phyloP scores from a whole-genome alignment of 2,329 filamentous ascomycete genomes.

The Penicillium psychrosexuale region DNA sequence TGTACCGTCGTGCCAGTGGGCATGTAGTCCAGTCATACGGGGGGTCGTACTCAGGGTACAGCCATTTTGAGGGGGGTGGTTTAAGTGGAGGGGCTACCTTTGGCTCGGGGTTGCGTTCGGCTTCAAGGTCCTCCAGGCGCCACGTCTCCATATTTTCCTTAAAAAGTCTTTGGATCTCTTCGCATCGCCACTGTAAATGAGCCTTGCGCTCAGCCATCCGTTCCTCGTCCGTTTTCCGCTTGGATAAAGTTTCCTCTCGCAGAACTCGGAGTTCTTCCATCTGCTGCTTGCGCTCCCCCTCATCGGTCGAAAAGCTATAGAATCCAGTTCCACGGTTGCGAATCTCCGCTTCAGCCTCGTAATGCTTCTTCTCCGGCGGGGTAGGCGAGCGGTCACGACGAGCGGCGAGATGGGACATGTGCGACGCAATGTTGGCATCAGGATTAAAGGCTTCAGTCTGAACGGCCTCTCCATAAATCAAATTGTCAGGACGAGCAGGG shows the following conservation, averaged over 20 bases:
- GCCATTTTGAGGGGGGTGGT: background rate
- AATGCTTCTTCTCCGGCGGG: slow-evolving; percentile 76
- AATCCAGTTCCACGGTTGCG: slow-evolving; percentile 87
- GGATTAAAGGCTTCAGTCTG: slow-evolving; percentile 81
- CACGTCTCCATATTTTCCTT: slow-evolving; percentile 37
- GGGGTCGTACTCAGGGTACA: background rate
- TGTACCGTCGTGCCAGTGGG: background rate
- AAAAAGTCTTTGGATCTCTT: slow-evolving; percentile 43
- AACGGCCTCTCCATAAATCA: slow-evolving; percentile 84
- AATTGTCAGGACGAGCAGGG: slow-evolving; percentile 58
- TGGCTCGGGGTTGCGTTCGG: background rate
- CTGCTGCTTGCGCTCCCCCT: slow-evolving; percentile 63
- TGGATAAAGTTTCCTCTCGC: slow-evolving; percentile 64
- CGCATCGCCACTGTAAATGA: slow-evolving; percentile 53
- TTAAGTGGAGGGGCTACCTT: background rate
- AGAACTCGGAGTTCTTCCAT: slow-evolving; percentile 72
- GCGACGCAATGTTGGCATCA: slow-evolving; percentile 58
- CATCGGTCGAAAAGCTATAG: slow-evolving; percentile 80
- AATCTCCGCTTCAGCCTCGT: slow-evolving; percentile 80
- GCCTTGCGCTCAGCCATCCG: slow-evolving; percentile 57
- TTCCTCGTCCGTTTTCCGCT: slow-evolving; percentile 55
- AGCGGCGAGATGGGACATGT: slow-evolving; percentile 74
- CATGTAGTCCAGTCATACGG: background rate
- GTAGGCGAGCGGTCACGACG: slow-evolving; percentile 77
- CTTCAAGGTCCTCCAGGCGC: background rate